These are phyloP conservation scores for Mallotus nudiflorus DNA, from an alignment of 345 rosid genomes.

Conservation along the genomic window DNA sequence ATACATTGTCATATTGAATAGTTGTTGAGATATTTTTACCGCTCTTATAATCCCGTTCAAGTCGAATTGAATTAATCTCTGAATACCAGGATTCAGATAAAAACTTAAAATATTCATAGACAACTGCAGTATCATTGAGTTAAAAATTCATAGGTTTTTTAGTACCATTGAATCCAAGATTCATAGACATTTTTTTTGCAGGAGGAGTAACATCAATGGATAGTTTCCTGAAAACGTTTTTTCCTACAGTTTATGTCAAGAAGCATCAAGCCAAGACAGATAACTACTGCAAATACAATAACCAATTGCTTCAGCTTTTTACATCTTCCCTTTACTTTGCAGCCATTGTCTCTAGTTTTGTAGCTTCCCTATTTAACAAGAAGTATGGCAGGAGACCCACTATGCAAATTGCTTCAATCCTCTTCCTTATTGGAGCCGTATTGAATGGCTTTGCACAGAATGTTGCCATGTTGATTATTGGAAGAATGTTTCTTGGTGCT, in stretches of 20 bases:
- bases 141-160: not conserved
- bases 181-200: conserved; percentile 1
- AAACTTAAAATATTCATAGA: no score
- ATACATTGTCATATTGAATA: no score
- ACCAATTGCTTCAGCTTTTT: conserved; percentile 63
- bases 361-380: conserved; percentile 49
- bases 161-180: no score
- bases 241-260: conserved; percentile 54
- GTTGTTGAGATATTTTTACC: no score
- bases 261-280: conserved; percentile 54
- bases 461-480: conserved; percentile 26
- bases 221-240: conserved; percentile 64
- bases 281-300: conserved; percentile 77
- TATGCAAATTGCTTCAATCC: conserved; percentile 65
- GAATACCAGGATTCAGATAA: no score
- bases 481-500: conserved; percentile 24
- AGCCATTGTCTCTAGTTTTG: conserved; percentile 60
- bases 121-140: no score
- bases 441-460: conserved; percentile 25
- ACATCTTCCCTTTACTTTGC: conserved; percentile 41
- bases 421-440: conserved; percentile 58
- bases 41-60: no score
- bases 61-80: no score
- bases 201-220: conserved; percentile 92
- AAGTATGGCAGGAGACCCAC: conserved; percentile 66